Evolutionary conservation across 352 stramenopile genomes (phyloP).

Genomic region (Globisporangium parvum): DNA sequence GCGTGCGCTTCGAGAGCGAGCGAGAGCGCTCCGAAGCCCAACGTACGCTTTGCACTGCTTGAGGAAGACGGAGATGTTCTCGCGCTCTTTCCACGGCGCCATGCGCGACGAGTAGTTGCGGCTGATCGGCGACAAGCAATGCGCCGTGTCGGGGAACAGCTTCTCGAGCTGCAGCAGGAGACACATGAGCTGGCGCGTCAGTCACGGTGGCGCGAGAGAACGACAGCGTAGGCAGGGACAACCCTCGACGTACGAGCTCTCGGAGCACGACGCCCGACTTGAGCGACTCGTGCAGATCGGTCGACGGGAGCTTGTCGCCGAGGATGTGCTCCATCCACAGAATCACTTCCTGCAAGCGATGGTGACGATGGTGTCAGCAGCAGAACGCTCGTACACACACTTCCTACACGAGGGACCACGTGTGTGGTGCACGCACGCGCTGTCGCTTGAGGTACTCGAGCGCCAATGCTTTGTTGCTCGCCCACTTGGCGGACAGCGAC

Average conservation of each 20-base stretch:
- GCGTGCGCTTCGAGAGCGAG: no score
- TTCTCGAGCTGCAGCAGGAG: conserved; percentile 30
- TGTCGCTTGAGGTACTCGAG: conserved; percentile 73
- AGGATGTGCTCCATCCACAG: conserved; percentile 71
- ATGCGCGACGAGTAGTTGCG: conserved; percentile 62
- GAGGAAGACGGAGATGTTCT: conserved; percentile 82
- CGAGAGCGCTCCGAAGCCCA: not conserved
- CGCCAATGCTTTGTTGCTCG: conserved; percentile 60
- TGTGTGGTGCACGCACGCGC: conserved; percentile 20
- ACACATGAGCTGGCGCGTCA: not conserved
- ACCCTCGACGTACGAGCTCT: conserved; percentile 51
- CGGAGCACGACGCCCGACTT: conserved; percentile 74
- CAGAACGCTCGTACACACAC: not conserved
- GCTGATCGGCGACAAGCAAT: conserved; percentile 62
- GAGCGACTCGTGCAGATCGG: conserved; percentile 54
- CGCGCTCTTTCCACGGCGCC: conserved; percentile 80
- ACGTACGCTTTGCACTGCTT: conserved; percentile 76
- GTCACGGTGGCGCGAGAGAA: not conserved
- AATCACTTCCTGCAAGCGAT: conserved; percentile 42
- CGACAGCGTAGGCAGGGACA: not conserved
- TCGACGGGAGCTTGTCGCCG: conserved; percentile 41
- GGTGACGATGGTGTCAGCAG: not conserved
- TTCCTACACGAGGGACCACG: not conserved
- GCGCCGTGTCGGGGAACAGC: conserved; percentile 44
- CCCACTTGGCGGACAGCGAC: conserved; percentile 74